Evolutionary conservation across 2,329 filamentous ascomycete species (phyloP).

Genomic region (Penicillium sp.): DNA sequence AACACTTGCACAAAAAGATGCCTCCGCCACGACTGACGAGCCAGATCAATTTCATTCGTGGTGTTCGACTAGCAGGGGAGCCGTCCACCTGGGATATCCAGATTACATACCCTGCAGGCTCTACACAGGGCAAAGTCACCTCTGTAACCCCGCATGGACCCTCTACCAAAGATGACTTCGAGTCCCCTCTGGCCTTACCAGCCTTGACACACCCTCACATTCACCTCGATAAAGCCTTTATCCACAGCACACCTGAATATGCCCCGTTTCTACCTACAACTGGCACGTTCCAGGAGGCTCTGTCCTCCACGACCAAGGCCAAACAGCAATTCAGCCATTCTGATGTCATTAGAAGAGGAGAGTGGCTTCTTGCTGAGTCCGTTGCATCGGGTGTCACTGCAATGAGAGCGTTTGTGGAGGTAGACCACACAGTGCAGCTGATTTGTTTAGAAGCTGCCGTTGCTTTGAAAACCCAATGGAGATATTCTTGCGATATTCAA

Average conservation of each 20-base stretch:
- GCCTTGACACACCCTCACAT: conserved; percentile 70
- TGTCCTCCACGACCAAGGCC: conserved; percentile 56
- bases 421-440: conserved; percentile 60
- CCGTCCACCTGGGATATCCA: conserved; percentile 35
- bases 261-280: conserved; percentile 56
- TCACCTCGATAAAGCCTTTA: conserved; percentile 59
- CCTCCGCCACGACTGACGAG: conserved; percentile 10
- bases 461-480: conserved; percentile 55
- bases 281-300: conserved; percentile 65
- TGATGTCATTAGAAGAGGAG: conserved; percentile 64
- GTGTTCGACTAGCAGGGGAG: conserved; percentile 31
- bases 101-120: conserved; percentile 12
- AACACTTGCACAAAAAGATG: background rate
- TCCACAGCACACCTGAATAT: conserved; percentile 46
- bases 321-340: conserved; percentile 61
- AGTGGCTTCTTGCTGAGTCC: conserved; percentile 64
- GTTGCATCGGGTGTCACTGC: conserved; percentile 63
- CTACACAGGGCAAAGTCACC: conserved; percentile 22
- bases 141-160: conserved; percentile 27
- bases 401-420: conserved; percentile 69
- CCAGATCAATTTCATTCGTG: conserved; percentile 17
- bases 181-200: conserved; percentile 44
- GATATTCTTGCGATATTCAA: conserved; percentile 57
- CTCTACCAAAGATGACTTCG: background rate
- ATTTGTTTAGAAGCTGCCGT: conserved; percentile 59